Evolutionary conservation across 257 asterid genomes (phyloP), one percentile per base, ranked within the genome.

Genomic region (Gentiana straminea): DNA sequence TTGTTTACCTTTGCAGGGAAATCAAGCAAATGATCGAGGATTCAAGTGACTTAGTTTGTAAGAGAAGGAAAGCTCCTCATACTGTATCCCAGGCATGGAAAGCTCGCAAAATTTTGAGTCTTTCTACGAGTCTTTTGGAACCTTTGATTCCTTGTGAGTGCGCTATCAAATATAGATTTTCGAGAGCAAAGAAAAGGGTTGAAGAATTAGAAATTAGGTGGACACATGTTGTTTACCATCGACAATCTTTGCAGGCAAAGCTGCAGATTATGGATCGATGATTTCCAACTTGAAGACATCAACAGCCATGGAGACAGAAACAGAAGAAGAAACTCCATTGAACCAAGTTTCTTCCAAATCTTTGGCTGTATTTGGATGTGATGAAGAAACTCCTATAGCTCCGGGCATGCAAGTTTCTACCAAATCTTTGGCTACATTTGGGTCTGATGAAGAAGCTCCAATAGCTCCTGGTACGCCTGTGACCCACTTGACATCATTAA

Each of bases 401-500:
- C 66, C 74, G 33, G 33, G 8, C 12, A 37, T 35, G 37, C 55
- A 54, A 35, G 9, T 52, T 37, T 43, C 24, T 35, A 35, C 12
- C 4, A 75, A 46, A 65, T 58, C 70, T 51, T 51, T 71, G 3
- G 11, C 39, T 33, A 52, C 44, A 60, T 59, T 63, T 54, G 59
- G 46, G 52, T 59, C 70, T 60, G 57, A 15, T 5, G 77, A 77
- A 60, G 81, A 68, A 66, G 65, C 67, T 54, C 70, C 83, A 33
- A 72, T 79, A 61, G 91, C 86, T 70, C 93, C 94, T 48, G 76
- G 71, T 63, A 79, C 94, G 54, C 91, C 94, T 43, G 70, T 75
- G 60, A 58, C 79, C 49, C 71, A 58, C 51, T 55, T 75, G 49
- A 48, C 64, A 63, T 65, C 70, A 4, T 63, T 62, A 36, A 75